A percentile compares a stretch with the other conserved stretches of the same genome.
Conservation (phyloP, 768 basidiomycete genomes). For the Rhizopogon sp. region DNA sequence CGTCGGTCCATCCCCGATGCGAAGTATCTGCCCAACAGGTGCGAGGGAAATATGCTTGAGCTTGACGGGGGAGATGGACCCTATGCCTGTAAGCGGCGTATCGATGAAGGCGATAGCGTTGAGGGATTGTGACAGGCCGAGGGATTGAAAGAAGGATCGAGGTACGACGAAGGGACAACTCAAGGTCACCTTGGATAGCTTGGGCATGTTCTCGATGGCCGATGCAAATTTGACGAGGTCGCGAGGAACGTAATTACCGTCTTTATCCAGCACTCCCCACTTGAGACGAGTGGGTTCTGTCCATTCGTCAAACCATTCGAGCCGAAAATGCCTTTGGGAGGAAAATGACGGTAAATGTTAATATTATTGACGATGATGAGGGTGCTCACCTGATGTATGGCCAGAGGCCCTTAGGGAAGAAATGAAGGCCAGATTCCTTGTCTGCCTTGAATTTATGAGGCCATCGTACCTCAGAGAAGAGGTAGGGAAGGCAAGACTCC, state of each 20-base stretch:
- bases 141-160: conserved; percentile 21
- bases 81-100: conserved; percentile 30
- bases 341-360: neutral
- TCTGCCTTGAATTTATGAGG: conserved; percentile 24
- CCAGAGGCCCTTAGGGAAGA: conserved; percentile 26
- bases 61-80: conserved; percentile 22
- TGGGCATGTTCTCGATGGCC: conserved; percentile 26
- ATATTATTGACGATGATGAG: no score
- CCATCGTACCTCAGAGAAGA: conserved; percentile 29
- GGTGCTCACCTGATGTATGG: conserved; percentile 23
- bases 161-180: conserved; percentile 29
- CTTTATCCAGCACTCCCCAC: conserved; percentile 25
- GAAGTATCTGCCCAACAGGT: conserved; percentile 29
- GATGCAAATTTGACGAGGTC: conserved; percentile 19
- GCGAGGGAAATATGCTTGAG: conserved; percentile 22
- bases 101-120: conserved; percentile 24
- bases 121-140: conserved; percentile 23
- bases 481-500: conserved; percentile 24
- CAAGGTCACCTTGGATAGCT: conserved; percentile 21
- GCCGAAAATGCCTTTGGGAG: conserved; percentile 21
- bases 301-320: conserved; percentile 33
- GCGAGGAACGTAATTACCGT: conserved; percentile 25
- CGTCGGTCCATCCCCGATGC: conserved; percentile 29
- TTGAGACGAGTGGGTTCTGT: conserved; percentile 31
- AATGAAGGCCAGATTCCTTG: conserved; percentile 19